Evolutionary conservation across 2,329 filamentous ascomycete species (phyloP).

Genomic region (Alternaria metachromatica): DNA sequence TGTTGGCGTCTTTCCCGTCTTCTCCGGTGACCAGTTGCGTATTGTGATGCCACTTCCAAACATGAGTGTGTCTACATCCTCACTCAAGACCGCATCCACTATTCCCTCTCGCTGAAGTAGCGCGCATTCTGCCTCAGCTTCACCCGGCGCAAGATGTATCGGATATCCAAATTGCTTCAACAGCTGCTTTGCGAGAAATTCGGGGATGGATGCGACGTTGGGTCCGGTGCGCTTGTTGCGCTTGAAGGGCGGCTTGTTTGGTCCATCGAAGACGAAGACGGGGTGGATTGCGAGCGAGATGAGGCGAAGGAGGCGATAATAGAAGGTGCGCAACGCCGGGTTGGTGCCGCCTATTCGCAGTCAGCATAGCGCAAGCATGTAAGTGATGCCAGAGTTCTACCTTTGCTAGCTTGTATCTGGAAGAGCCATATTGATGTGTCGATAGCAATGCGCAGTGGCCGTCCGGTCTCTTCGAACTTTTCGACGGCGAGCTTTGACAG

Average conservation of each 20-base stretch:
- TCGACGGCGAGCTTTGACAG: slow-evolving; percentile 82
- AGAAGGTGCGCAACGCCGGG: slow-evolving; percentile 87
- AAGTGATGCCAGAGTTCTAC: slow-evolving; percentile 43
- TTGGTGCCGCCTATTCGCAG: slow-evolving; percentile 73
- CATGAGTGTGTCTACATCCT: slow-evolving; percentile 98
- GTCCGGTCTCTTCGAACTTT: slow-evolving; percentile 71
- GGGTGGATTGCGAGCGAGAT: slow-evolving; percentile 80
- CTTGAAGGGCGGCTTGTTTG: slow-evolving; percentile 85
- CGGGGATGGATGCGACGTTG: slow-evolving; percentile 69
- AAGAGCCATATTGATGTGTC: slow-evolving; percentile 98
- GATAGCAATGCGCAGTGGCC: slow-evolving; percentile 84
- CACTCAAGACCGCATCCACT: slow-evolving; percentile 85
- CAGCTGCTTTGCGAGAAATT: slow-evolving; percentile 80
- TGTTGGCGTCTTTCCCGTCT: slow-evolving; percentile 73
- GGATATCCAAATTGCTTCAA: slow-evolving; percentile 85
- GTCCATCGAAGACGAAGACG: slow-evolving; percentile 89
- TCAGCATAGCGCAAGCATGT: slow-evolving; percentile 15
- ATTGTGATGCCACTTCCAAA: slow-evolving; percentile 84
- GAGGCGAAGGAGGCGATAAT: slow-evolving; percentile 85
- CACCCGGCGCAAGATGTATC: slow-evolving; percentile 85
- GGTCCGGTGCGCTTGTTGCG: slow-evolving; percentile 76
- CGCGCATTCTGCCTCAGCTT: slow-evolving; percentile 96
- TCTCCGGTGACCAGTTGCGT: slow-evolving; percentile 82
- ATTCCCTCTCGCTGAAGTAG: slow-evolving; percentile 76
- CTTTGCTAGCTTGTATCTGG: slow-evolving; percentile 83